Evolutionary conservation across 805 yeast genomes (phyloP).

Genomic region (Allodekkera sacchari): DNA sequence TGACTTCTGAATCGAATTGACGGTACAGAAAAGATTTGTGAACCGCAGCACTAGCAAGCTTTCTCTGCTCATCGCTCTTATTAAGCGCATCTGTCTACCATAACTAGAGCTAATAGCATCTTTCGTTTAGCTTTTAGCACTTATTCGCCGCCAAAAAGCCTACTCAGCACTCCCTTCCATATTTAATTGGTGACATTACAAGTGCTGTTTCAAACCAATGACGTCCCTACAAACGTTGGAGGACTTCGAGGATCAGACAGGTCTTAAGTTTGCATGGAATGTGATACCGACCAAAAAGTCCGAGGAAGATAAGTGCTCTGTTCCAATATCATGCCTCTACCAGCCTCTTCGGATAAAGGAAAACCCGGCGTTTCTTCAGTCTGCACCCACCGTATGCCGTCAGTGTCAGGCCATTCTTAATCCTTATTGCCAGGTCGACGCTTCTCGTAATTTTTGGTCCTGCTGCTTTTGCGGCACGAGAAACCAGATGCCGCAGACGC

Average conservation of each 20-base stretch:
- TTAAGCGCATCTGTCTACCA: too few species aligned
- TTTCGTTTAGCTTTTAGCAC: too few species aligned
- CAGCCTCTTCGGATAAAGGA: constrained; percentile 48
- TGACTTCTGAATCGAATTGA: too few species aligned
- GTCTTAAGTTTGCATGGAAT: constrained; percentile 72
- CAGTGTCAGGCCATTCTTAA: constrained; percentile 47
- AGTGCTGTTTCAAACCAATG: too few species aligned
- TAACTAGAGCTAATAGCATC: too few species aligned
- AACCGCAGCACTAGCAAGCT: too few species aligned
- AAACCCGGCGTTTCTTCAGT: constrained; percentile 28
- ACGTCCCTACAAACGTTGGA: too few species aligned
- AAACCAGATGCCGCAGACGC: constrained; percentile 29
- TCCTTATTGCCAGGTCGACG: constrained; percentile 38
- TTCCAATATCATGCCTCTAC: constrained; percentile 50
- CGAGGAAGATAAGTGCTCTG: constrained; percentile 42
- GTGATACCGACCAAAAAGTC: constrained; percentile 45
- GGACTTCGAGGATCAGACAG: constrained; percentile 59
- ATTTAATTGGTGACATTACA: too few species aligned
- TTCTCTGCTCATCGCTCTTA: too few species aligned
- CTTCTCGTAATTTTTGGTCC: constrained; percentile 33
- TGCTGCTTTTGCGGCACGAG: constrained; percentile 49
- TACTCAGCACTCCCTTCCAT: too few species aligned
- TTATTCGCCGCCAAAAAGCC: too few species aligned
- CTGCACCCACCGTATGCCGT: constrained; percentile 40
- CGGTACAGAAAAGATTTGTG: too few species aligned